Conservation (phyloP, 495 filamentous ascomycete species). For the Penicillium arizonense region DNA sequence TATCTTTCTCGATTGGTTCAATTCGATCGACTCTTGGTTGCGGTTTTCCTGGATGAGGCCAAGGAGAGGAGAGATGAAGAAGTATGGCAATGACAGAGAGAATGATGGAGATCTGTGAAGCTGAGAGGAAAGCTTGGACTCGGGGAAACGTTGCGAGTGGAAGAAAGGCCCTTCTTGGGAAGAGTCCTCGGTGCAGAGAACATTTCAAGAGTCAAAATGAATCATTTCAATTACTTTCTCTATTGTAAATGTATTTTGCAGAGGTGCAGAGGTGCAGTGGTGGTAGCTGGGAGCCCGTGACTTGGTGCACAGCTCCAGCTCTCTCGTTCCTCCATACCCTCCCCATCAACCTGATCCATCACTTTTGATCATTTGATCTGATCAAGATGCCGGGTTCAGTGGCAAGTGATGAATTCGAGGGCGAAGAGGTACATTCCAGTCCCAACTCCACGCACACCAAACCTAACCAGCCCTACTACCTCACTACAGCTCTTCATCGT, state of each 20-base stretch:
- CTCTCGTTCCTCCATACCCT: background rate
- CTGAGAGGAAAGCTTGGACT: slow-evolving; percentile 14
- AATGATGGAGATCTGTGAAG: slow-evolving; percentile 14
- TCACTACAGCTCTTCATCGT: slow-evolving; percentile 56
- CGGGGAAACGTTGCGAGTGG: slow-evolving; percentile 11
- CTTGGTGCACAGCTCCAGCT: background rate
- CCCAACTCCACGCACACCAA: background rate
- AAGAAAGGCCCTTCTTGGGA: slow-evolving; percentile 18
- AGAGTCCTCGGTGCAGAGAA: slow-evolving; percentile 30
- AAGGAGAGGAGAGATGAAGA: slow-evolving; percentile 21
- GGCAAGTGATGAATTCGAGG: slow-evolving; percentile 5
- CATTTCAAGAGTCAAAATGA: slow-evolving; percentile 21
- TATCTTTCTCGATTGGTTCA: slow-evolving; percentile 28
- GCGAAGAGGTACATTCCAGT: background rate
- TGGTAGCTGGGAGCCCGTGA: slow-evolving; percentile 3
- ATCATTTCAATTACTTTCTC: slow-evolving; percentile 8
- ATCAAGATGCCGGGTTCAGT: slow-evolving; percentile 2
- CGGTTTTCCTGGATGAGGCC: slow-evolving; percentile 27
- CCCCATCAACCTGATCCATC: background rate
- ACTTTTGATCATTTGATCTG: background rate
- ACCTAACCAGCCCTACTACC: background rate
- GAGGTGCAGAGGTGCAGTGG: background rate
- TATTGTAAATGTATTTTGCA: background rate
- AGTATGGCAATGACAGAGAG: slow-evolving; percentile 15
- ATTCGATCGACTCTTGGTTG: slow-evolving; percentile 30